These are phyloP conservation scores for Chlamydomonas sphaeroides DNA, from an alignment of 139 green algal species.

Conservation along the genomic window DNA sequence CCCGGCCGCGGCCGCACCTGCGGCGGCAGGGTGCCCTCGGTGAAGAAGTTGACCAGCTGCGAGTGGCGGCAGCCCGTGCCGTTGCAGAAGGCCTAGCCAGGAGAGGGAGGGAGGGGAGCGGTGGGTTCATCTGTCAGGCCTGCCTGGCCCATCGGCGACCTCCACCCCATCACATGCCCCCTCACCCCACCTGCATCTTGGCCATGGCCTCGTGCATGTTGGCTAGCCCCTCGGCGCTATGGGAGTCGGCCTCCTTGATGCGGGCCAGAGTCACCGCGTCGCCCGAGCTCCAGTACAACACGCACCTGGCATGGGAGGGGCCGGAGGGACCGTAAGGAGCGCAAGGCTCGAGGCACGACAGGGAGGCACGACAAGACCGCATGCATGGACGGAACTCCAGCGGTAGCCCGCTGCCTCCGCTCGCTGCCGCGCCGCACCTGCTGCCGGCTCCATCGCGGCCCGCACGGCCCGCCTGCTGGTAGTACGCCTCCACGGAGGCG, in stretches of 20 bases:
- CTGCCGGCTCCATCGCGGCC: conserved; percentile 20
- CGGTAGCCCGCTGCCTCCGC: no score
- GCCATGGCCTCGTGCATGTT: background rate
- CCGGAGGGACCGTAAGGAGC: no score
- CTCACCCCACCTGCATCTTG: conserved; percentile 36
- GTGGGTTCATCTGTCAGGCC: no score
- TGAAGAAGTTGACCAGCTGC: conserved; percentile 60
- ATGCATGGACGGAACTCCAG: no score
- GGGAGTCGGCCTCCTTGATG: conserved; percentile 26
- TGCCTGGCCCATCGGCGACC: no score
- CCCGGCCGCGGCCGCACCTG: no score
- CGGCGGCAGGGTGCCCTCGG: conserved; percentile 14
- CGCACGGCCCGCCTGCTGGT: conserved; percentile 53
- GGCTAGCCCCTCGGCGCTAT: conserved; percentile 14
- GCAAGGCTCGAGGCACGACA: no score
- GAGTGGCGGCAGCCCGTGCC: conserved; percentile 53
- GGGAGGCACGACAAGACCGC: no score
- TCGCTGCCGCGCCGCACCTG: no score
- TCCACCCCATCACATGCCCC: no score
- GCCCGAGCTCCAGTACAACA: conserved; percentile 57
- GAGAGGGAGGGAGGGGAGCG: no score
- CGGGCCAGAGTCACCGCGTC: conserved; percentile 51
- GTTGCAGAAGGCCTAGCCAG: conserved; percentile 23
- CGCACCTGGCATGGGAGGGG: conserved; percentile 31
- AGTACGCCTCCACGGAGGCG: conserved; percentile 55